Conservation (phyloP, 2,329 filamentous ascomycete genomes). For the Claviceps arundinis region DNA sequence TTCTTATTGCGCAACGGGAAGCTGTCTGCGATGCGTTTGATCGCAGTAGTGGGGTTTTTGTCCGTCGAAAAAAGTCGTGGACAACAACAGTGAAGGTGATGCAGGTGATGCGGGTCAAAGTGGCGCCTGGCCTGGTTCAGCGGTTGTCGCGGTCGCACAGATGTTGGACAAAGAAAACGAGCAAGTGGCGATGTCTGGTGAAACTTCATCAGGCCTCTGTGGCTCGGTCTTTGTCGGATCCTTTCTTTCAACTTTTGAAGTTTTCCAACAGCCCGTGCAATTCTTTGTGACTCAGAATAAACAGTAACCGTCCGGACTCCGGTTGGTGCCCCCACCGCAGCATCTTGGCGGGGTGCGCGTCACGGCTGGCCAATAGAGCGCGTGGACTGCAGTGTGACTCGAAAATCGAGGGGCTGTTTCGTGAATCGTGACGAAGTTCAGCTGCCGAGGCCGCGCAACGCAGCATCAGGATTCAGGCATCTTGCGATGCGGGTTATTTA, state of each 20-base stretch:
- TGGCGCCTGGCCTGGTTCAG: conserved; percentile 3
- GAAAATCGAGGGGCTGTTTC: background rate
- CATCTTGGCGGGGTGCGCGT: conserved; percentile 2
- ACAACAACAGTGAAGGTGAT: background rate
- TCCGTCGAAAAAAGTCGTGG: conserved; percentile 2
- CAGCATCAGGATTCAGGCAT: no score
- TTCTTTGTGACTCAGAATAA: conserved; percentile 5
- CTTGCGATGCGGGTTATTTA: no score
- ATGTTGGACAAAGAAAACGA: background rate
- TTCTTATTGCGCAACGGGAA: background rate
- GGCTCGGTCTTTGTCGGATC: background rate
- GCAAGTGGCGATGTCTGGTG: background rate
- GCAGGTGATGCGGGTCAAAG: background rate
- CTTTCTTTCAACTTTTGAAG: conserved; percentile 1
- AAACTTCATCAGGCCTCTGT: conserved; percentile 3
- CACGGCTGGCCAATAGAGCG: background rate
- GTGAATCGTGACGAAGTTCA: no score
- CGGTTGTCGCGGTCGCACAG: background rate
- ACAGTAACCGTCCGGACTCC: background rate
- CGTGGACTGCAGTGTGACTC: background rate
- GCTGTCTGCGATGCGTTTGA: background rate
- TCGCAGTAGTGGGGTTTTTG: background rate
- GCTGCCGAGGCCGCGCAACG: no score
- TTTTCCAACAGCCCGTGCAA: background rate
- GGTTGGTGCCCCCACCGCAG: conserved; percentile 4